Evolutionary conservation across 176 grass and related monocot species (phyloP).

Genomic region (Carex myosuroides): DNA sequence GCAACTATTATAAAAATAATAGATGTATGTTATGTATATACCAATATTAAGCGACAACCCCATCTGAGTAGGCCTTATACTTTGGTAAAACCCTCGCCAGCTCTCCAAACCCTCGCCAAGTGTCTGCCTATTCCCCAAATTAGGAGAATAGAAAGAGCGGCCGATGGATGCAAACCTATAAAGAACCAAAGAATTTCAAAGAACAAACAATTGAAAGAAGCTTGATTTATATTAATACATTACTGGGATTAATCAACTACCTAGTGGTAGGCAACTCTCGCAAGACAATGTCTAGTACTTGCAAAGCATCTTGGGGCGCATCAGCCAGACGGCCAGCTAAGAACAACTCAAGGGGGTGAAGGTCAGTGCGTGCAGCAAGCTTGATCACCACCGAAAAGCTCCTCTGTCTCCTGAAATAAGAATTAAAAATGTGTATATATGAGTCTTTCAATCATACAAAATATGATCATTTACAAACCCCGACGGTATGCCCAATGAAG

Average conservation of each 20-base stretch:
- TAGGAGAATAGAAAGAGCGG: slow-evolving; percentile 75
- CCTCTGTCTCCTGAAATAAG: slow-evolving; percentile 46
- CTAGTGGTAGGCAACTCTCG: slow-evolving; percentile 71
- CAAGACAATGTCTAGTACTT: slow-evolving; percentile 89
- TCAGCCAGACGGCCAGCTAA: slow-evolving; percentile 63
- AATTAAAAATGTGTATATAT: slow-evolving; percentile 1
- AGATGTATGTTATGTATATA: slow-evolving; percentile 10
- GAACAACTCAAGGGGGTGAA: slow-evolving; percentile 59
- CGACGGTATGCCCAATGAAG: not conserved
- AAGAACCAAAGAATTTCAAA: not conserved
- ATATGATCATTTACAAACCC: not conserved
- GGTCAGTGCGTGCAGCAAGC: slow-evolving; percentile 56
- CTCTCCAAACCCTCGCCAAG: slow-evolving; percentile 93
- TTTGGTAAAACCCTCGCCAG: slow-evolving; percentile 96
- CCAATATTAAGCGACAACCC: slow-evolving; percentile 90
- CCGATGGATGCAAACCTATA: slow-evolving; percentile 59
- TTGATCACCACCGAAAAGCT: slow-evolving; percentile 73
- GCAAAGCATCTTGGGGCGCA: slow-evolving; percentile 80
- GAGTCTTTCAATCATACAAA: not conserved
- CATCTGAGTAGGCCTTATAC: slow-evolving; percentile 92
- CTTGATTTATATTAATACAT: not conserved
- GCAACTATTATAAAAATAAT: not conserved
- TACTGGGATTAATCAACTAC: slow-evolving; percentile 31
- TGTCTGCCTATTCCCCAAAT: slow-evolving; percentile 50
- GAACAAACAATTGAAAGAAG: not conserved